Conservation (phyloP, 2,329 filamentous ascomycete genomes). For the Exophiala bonariae region DNA sequence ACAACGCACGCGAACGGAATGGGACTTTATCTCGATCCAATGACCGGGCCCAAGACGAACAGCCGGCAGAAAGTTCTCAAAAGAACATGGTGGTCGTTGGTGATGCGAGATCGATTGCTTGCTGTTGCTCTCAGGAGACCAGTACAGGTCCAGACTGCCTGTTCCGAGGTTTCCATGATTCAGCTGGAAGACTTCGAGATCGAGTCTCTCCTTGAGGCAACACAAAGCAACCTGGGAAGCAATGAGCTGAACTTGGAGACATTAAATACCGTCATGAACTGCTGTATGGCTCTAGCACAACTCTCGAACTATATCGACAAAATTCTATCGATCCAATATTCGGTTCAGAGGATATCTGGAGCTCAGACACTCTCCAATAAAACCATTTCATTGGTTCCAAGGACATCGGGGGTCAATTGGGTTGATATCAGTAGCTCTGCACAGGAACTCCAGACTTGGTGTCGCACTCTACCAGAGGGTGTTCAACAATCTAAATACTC, state of each 20-base stretch:
- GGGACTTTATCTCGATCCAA: conserved; percentile 84
- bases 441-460: conserved; percentile 18
- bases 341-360: conserved; percentile 4
- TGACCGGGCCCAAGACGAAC: conserved; percentile 68
- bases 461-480: conserved; percentile 7
- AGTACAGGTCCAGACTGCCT: conserved; percentile 87
- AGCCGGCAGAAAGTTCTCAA: conserved; percentile 84
- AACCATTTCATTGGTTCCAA: conserved; percentile 13
- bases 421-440: conserved; percentile 12
- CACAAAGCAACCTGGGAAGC: conserved; percentile 1
- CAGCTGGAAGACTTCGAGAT: conserved; percentile 82
- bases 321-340: conserved; percentile 15
- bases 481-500: conserved; percentile 3
- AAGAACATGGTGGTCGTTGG: conserved; percentile 96
- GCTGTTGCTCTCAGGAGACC: conserved; percentile 91
- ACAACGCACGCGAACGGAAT: conserved; percentile 91
- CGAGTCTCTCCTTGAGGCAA: conserved; percentile 47
- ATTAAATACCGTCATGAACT: conserved; percentile 6
- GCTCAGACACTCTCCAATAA: not conserved
- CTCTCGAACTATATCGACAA: conserved; percentile 18
- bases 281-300: conserved; percentile 15
- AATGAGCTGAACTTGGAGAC: not conserved
- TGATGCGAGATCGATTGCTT: conserved; percentile 89
- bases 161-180: conserved; percentile 91
- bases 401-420: not conserved